These are phyloP conservation scores for Scedosporium boydii DNA, from an alignment of 2,329 filamentous ascomycete species.

Conservation along the genomic window DNA sequence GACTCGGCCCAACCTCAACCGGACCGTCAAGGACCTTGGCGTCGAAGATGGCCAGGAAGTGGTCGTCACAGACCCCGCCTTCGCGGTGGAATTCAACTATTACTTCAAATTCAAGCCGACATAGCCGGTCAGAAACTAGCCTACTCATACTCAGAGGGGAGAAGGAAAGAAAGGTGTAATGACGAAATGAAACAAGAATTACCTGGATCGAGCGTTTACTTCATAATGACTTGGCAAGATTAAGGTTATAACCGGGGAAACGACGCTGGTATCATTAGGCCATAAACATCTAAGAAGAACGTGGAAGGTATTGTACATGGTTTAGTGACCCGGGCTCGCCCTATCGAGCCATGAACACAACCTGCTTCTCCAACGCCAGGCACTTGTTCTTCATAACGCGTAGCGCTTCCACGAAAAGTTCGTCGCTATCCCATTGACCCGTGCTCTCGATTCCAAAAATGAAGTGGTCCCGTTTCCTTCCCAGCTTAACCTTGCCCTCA, in stretches of 20 bases:
- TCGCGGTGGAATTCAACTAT: constrained; percentile 60
- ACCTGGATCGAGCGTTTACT: neutral
- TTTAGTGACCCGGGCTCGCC: constrained; percentile 7
- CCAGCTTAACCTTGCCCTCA: constrained; percentile 88
- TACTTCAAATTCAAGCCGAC: constrained; percentile 35
- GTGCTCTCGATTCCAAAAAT: constrained; percentile 94
- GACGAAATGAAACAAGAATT: too few relatives aligned
- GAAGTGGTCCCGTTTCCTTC: constrained; percentile 86
- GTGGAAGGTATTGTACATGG: constrained; percentile 6
- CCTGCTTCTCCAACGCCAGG: constrained; percentile 58
- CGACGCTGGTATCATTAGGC: neutral
- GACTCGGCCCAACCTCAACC: constrained; percentile 72
- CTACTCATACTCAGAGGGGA: neutral
- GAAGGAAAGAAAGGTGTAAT: neutral
- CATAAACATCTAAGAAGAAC: neutral
- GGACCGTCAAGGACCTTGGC: constrained; percentile 64
- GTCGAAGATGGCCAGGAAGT: constrained; percentile 77
- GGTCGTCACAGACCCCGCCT: constrained; percentile 86
- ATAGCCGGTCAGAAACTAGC: neutral
- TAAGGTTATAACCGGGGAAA: neutral
- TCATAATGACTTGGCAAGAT: neutral
- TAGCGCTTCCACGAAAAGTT: constrained; percentile 84
- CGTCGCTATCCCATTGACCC: constrained; percentile 89
- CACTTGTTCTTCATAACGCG: constrained; percentile 82
- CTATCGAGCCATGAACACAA: constrained; percentile 53